Conservation (phyloP, 2,329 filamentous ascomycete genomes). For the Endoconidiophora polonica region DNA sequence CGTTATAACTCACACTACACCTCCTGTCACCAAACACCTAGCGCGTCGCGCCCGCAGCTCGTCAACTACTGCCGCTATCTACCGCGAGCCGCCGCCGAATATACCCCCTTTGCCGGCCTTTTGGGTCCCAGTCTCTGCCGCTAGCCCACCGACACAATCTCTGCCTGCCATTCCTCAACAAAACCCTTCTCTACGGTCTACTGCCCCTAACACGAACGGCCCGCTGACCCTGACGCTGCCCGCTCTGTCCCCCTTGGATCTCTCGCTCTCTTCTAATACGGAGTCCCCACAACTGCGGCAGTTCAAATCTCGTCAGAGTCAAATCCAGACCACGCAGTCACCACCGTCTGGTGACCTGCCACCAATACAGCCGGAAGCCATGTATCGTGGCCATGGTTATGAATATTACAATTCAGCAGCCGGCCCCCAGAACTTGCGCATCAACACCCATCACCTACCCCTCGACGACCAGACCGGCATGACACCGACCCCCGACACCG, state of each 20-base stretch:
- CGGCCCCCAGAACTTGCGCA: conserved; percentile 8
- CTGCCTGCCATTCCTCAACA: background rate
- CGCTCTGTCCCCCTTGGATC: conserved; percentile 3
- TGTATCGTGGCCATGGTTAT: conserved; percentile 12
- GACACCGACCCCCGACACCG: conserved; percentile 11
- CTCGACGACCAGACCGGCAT: conserved; percentile 8
- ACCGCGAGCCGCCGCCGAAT: background rate
- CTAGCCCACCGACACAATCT: background rate
- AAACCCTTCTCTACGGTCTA: background rate
- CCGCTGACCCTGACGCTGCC: conserved; percentile 3
- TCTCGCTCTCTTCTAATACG: background rate
- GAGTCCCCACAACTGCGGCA: background rate
- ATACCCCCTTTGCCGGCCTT: conserved; percentile 3
- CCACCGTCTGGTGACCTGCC: background rate
- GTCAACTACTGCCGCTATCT: background rate
- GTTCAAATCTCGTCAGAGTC: background rate
- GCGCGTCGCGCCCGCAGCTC: conserved; percentile 4
- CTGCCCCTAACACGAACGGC: background rate
- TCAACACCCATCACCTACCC: conserved; percentile 9
- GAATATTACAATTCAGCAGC: conserved; percentile 8
- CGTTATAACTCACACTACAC: background rate
- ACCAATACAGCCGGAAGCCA: background rate
- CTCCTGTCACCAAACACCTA: background rate
- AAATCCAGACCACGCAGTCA: background rate
- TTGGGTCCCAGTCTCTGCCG: background rate